phyloP scores from a whole-genome alignment of 2,329 filamentous ascomycete species.

The Raffaelea arxii region DNA sequence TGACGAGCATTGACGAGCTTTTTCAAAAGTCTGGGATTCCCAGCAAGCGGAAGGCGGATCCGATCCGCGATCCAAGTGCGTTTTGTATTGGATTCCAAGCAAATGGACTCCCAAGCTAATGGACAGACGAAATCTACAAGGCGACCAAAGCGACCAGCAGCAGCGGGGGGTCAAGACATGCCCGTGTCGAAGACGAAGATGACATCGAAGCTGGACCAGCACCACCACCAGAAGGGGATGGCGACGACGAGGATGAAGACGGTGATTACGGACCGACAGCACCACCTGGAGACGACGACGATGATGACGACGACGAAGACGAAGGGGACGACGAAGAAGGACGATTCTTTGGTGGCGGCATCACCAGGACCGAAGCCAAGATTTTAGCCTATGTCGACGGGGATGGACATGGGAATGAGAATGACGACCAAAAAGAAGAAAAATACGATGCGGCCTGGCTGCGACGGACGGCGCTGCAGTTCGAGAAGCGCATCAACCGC shows the following conservation, averaged over 20 bases:
- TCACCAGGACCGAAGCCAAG: slow-evolving; percentile 69
- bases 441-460: slow-evolving; percentile 81
- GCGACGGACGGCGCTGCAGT: slow-evolving; percentile 66
- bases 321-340: slow-evolving; percentile 83
- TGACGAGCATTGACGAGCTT: slow-evolving; percentile 50
- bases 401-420: no score
- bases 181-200: slow-evolving; percentile 34
- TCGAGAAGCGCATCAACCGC: slow-evolving; percentile 84
- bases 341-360: slow-evolving; percentile 88
- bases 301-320: slow-evolving; percentile 56
- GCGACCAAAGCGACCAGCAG: slow-evolving; percentile 42
- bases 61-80: slow-evolving; percentile 53
- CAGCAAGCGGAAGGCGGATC: slow-evolving; percentile 55
- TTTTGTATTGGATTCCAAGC: no score
- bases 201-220: slow-evolving; percentile 40
- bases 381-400: slow-evolving; percentile 79
- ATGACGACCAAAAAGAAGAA: slow-evolving; percentile 59
- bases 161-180: slow-evolving; percentile 31
- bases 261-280: slow-evolving; percentile 32
- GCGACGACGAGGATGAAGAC: slow-evolving; percentile 36
- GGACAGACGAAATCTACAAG: slow-evolving; percentile 57
- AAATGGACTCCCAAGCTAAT: no score
- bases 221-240: slow-evolving; percentile 38
- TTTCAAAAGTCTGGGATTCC: slow-evolving; percentile 35
- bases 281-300: slow-evolving; percentile 33